Conservation (phyloP, 768 basidiomycete genomes). For the Termitomyces sp. region DNA sequence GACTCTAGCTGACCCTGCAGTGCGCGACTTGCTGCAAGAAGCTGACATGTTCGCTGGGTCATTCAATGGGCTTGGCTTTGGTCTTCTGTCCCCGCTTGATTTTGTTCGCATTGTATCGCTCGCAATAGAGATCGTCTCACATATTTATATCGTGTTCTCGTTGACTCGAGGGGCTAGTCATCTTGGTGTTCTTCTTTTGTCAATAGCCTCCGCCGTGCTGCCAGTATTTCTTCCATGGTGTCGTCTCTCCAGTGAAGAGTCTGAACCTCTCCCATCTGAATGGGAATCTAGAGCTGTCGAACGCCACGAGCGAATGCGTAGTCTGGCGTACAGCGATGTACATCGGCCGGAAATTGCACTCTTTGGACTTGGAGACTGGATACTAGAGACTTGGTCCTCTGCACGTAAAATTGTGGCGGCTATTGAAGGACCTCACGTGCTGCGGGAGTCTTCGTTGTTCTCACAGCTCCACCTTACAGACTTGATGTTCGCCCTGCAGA, state of each 20-base stretch:
- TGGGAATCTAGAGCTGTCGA: slow-evolving; percentile 64
- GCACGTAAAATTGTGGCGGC: slow-evolving; percentile 59
- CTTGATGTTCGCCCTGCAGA: slow-evolving; percentile 61
- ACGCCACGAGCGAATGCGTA: slow-evolving; percentile 72
- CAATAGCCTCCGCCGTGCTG: slow-evolving; percentile 56
- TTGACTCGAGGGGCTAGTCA: slow-evolving; percentile 57
- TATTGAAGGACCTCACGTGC: slow-evolving; percentile 44
- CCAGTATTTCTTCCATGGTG: slow-evolving; percentile 58
- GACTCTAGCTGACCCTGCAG: slow-evolving; percentile 67
- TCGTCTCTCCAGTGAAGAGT: slow-evolving; percentile 34
- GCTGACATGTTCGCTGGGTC: slow-evolving; percentile 84
- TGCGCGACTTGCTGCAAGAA: slow-evolving; percentile 80
- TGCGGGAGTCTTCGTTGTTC: slow-evolving; percentile 44
- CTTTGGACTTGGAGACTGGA: slow-evolving; percentile 85
- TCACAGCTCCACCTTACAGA: slow-evolving; percentile 63
- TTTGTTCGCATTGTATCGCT: slow-evolving; percentile 72
- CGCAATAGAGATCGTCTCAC: slow-evolving; percentile 67
- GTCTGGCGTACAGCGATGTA: slow-evolving; percentile 67
- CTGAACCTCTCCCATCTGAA: slow-evolving; percentile 43
- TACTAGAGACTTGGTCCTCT: slow-evolving; percentile 71
- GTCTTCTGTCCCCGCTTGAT: slow-evolving; percentile 77
- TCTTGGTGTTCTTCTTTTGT: slow-evolving; percentile 54
- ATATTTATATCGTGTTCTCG: slow-evolving; percentile 64
- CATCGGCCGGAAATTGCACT: slow-evolving; percentile 81
- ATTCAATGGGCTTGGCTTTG: slow-evolving; percentile 75